phyloP scores from a whole-genome alignment of 192 early-diverging fungal genomes.

The Rhizoclosmatium sp. region DNA sequence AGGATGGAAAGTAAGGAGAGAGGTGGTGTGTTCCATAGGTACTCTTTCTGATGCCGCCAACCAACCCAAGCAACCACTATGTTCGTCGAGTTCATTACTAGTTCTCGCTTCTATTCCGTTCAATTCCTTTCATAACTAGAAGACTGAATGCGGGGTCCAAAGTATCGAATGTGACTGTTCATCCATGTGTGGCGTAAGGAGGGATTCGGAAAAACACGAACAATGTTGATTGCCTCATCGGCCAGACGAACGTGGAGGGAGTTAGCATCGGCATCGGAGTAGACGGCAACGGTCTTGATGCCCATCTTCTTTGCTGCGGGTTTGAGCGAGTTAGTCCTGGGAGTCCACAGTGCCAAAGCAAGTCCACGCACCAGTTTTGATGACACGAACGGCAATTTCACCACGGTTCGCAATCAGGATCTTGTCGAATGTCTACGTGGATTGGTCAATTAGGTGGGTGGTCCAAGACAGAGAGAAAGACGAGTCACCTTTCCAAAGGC shows the following conservation, averaged over 20 bases:
- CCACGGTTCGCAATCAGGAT: constrained; percentile 95
- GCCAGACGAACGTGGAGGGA: constrained; percentile 87
- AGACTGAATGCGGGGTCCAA: too few species aligned
- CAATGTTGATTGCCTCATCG: constrained; percentile 84
- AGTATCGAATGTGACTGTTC: too few species aligned
- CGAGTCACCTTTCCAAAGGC: neutral
- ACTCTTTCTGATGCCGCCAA: too few species aligned
- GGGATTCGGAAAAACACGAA: constrained; percentile 1
- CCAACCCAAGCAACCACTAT: neutral
- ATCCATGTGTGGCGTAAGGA: neutral
- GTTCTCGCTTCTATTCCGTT: too few species aligned
- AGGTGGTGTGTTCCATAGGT: too few species aligned
- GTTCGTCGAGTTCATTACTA: too few species aligned
- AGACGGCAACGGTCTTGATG: constrained; percentile 92
- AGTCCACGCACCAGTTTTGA: constrained; percentile 65
- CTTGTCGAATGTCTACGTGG: constrained; percentile 79
- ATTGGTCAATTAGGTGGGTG: neutral
- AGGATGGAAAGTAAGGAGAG: neutral
- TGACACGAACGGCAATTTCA: constrained; percentile 94
- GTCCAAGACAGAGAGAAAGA: neutral
- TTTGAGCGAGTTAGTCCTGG: neutral
- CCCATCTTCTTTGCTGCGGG: constrained; percentile 84
- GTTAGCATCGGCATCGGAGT: constrained; percentile 91
- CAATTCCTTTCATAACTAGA: too few species aligned
- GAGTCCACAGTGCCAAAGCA: neutral